Percentiles rank a stretch among this genome's conserved stretches.
phyloP scores from a whole-genome alignment of 371 early-diverging fungal genomes.

The Mucor lusitanicus region DNA sequence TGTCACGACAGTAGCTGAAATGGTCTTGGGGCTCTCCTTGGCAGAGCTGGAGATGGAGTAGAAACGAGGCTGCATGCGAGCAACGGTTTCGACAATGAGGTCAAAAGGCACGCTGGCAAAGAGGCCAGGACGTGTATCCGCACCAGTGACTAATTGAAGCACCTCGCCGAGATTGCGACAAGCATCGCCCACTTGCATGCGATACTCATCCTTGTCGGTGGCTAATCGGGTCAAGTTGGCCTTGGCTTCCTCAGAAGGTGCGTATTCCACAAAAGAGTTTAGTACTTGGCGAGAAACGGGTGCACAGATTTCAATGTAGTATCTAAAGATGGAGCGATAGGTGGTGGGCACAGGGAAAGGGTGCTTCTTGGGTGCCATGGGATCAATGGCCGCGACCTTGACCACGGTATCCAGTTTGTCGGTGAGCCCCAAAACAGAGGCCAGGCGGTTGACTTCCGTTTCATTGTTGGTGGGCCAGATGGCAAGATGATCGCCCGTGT shows the following conservation, averaged over 20 bases:
- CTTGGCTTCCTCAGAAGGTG: conserved; percentile 60
- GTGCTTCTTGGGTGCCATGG: conserved; percentile 66
- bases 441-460: conserved; percentile 70
- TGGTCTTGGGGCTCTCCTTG: conserved; percentile 67
- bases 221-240: conserved; percentile 59
- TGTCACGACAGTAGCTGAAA: conserved; percentile 87
- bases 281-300: conserved; percentile 68
- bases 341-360: conserved; percentile 91
- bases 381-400: conserved; percentile 65
- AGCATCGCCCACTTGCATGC: conserved; percentile 60
- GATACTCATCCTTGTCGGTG: conserved; percentile 75
- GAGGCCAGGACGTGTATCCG: conserved; percentile 26
- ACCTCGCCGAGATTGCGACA: conserved; percentile 72
- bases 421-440: conserved; percentile 62
- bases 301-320: conserved; percentile 88
- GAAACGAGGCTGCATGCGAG: conserved; percentile 87
- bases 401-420: conserved; percentile 69
- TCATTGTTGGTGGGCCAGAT: conserved; percentile 90
- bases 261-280: conserved; percentile 59
- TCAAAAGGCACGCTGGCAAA: conserved; percentile 68
- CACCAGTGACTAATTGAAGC: conserved; percentile 41
- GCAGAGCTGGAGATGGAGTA: conserved; percentile 95
- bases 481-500: conserved; percentile 94
- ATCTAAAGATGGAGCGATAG: conserved; percentile 83
- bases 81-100: conserved; percentile 77